Conservation (phyloP, 345 rosid species). For the Theobroma cacao region DNA sequence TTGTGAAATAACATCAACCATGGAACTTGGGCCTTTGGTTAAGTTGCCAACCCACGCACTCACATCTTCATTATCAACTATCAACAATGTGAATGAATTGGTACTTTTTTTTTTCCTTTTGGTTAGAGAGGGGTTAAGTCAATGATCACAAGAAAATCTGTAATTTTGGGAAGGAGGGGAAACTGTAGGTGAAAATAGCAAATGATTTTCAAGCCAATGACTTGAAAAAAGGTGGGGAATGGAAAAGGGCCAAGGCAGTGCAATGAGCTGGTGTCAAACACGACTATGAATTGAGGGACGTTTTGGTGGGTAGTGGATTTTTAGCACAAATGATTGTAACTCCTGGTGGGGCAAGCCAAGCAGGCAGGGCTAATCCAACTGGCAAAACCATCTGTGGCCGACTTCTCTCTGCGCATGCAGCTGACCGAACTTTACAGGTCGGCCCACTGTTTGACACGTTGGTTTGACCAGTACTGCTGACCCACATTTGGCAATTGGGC, state of each 20-base stretch:
- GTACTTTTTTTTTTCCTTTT: neutral
- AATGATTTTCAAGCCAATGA: neutral
- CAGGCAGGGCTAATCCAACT: neutral
- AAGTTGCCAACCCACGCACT: neutral
- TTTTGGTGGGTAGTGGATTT: constrained; percentile 5
- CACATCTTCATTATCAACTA: neutral
- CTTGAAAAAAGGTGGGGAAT: neutral
- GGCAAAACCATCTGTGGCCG: neutral
- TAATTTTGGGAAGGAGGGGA: neutral
- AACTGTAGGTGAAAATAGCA: neutral
- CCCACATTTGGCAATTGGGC: neutral
- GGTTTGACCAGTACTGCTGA: neutral
- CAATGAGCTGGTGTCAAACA: neutral
- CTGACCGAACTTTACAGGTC: neutral
- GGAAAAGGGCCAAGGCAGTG: neutral
- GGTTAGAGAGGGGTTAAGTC: neutral
- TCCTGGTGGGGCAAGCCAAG: neutral
- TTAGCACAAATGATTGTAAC: constrained; percentile 8
- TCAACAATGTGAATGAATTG: neutral
- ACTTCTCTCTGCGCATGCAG: constrained; percentile 23
- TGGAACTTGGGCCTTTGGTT: neutral
- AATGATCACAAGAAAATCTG: neutral
- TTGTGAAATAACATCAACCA: neutral
- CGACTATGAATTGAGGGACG: neutral
- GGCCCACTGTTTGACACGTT: constrained; percentile 19